Evolutionary conservation across 2,329 filamentous ascomycete species (phyloP), one percentile per base, ranked within the genome.

Genomic region (Cryphonectria naterciae): DNA sequence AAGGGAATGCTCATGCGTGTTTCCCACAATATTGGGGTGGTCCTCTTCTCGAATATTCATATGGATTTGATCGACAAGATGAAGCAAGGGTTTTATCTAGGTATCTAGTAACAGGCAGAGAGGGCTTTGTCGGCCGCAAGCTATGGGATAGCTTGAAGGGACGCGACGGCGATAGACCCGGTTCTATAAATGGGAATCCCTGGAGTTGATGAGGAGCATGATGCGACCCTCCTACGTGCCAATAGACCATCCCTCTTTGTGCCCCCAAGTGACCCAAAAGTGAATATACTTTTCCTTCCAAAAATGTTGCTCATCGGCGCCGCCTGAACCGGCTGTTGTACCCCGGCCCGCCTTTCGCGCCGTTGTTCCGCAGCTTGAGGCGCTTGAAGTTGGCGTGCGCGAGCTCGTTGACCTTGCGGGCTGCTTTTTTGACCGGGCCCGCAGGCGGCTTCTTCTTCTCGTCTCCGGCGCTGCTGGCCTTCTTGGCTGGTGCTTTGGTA

Each of bases 361-460:
- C 89, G 3, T 83, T 81, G 75, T 90, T 91, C 75, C 83, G 84
- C 76, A 92, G 80, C 82, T 92, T 92, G 71, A 92, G 78, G 69
- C 88, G 81, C 78, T 89, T 89, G 79, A 91, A 92, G 80, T 92
- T 92, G 73, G 88, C 85, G 75, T 91, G 87, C 19, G 89, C 89
- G 74, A 89, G 79, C 73, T 88, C 88, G 75, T 88, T 90, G 65
- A 92, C 87, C 81, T 91, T 92, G 75, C 85, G 85, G 35, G 81
- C 83, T 7, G 82, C 82, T 77, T 85, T 87, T 77, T 85, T 86
- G 61, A 89, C 82, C 49, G 79, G 78, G 22, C 83, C 83, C 52
- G 72, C 73, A 6, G 70, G 60, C 52, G 66, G 68, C 66, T 77
- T 79, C 58, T 73, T 74, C 25, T 72, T 68, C 25, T 72, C 69